Base-by-base conservation (phyloP, 2,329 filamentous ascomycete genomes). In the Amauroascus niger region DNA sequence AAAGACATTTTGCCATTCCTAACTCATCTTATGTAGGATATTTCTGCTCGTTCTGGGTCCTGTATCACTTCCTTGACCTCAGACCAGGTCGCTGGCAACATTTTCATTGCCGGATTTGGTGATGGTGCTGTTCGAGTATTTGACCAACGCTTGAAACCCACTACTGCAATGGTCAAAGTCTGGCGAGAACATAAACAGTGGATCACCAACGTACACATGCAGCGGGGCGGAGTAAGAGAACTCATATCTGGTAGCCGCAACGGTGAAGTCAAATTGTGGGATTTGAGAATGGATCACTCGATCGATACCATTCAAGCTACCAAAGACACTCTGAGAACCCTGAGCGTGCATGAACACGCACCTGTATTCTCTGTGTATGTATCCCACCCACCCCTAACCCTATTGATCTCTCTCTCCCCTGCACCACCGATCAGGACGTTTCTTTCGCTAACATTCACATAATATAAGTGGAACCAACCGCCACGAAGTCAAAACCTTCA, bases 121-220 rank as follows among this genome's bases (percentile, higher is more conserved):
- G 94, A 98, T 64, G 93, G 93, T 32, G 90, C 89, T 1, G 84
- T 98, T 41, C 82, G 93, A 50, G 89, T 96, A 3, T 98, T 96
- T 66, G 93, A 98, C 68, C 88, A 91, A 59, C 83, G 93, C 11
- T 73, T 87, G 58, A 83, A 84, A 58, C 86, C 89, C 1, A 86
- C 88, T 56, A 88, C 93, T 52, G 86, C 87, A 16, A 96, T 97
- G 90, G 86, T 96, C 53, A 88, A 87, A 70, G 90, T 91, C 61
- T 98, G 93, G 91, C 93, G 94, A 66, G 88, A 96, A 63, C 91
- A 97, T 65, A 83, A 85, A 57, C 88, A 94, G 62, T 98, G 93
- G 93, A 84, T 98, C 68, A 90, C 89, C 63, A 93, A 88, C 61
- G 88, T 95, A 13, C 93, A 97, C 67, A 89, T 98, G 81, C 93